Conservation (phyloP, 768 basidiomycete genomes). For the Artomyces pyxidatus region DNA sequence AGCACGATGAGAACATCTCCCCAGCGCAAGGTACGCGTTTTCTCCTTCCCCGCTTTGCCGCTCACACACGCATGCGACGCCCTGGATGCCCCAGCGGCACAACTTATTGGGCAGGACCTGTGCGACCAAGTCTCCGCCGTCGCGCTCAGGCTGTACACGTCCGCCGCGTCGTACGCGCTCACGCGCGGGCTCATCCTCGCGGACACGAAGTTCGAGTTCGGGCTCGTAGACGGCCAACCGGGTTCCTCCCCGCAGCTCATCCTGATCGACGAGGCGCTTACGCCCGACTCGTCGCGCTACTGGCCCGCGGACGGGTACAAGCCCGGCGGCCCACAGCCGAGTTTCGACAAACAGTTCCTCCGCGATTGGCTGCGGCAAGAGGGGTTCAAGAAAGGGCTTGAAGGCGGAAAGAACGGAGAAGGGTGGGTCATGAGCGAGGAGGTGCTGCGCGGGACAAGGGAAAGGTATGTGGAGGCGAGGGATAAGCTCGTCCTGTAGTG, state of each 20-base stretch:
- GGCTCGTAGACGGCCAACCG: slow-evolving; percentile 43
- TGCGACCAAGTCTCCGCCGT: slow-evolving; percentile 51
- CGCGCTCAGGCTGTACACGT: slow-evolving; percentile 59
- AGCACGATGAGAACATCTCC: slow-evolving; percentile 97
- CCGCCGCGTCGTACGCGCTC: slow-evolving; percentile 67
- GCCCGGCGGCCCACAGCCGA: slow-evolving; percentile 70
- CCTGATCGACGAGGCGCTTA: slow-evolving; percentile 93
- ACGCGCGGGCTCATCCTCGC: slow-evolving; percentile 85
- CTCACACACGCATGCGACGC: neutral
- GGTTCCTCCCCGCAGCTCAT: slow-evolving; percentile 44
- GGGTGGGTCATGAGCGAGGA: slow-evolving; percentile 75
- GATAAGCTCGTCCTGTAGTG: slow-evolving; percentile 33
- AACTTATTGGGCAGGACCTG: slow-evolving; percentile 58
- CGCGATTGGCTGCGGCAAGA: slow-evolving; percentile 76
- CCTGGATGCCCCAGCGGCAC: no score
- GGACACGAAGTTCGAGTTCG: slow-evolving; percentile 99
- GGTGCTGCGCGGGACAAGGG: slow-evolving; percentile 69
- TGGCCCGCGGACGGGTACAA: slow-evolving; percentile 78
- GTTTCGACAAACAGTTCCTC: slow-evolving; percentile 96
- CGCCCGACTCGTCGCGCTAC: slow-evolving; percentile 95
- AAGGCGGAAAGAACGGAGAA: slow-evolving; percentile 58
- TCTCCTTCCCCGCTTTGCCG: neutral
- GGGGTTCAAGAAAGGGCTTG: slow-evolving; percentile 76
- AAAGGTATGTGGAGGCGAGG: slow-evolving; percentile 75
- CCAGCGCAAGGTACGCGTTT: slow-evolving; percentile 72